Conservation (phyloP, 1,284 basidiomycete genomes). For the Microbotryum silenes-acaulis region DNA sequence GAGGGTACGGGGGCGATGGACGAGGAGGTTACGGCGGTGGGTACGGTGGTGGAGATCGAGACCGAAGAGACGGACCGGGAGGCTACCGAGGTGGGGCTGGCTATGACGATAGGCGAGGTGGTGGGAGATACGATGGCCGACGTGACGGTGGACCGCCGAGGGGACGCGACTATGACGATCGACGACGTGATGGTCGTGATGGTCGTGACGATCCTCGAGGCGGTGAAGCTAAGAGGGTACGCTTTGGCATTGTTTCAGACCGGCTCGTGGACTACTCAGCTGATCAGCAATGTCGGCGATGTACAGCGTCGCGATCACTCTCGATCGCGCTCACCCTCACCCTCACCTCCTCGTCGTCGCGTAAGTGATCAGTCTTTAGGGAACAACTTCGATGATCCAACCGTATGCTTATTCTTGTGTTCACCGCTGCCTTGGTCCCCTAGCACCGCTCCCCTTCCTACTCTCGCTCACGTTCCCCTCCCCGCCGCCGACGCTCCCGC, state of each 20-base stretch:
- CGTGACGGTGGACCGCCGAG: background rate
- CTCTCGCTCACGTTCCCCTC: conserved; percentile 1
- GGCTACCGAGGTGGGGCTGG: conserved; percentile 19
- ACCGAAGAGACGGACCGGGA: conserved; percentile 41
- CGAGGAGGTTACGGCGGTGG: conserved; percentile 42
- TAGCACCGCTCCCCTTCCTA: conserved; percentile 2
- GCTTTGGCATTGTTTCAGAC: background rate
- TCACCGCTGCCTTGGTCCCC: background rate
- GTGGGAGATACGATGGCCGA: conserved; percentile 7
- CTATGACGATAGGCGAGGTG: conserved; percentile 5
- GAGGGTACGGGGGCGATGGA: conserved; percentile 40
- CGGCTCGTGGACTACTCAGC: conserved; percentile 5
- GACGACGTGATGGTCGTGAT: conserved; percentile 9
- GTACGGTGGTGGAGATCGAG: conserved; percentile 45
- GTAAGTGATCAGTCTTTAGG: background rate
- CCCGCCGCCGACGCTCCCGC: background rate
- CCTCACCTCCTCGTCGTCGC: background rate
- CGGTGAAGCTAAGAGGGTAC: conserved; percentile 2
- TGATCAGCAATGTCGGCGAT: conserved; percentile 4
- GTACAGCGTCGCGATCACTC: background rate
- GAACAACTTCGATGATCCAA: background rate
- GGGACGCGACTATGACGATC: conserved; percentile 2
- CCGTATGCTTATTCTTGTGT: background rate
- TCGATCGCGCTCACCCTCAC: background rate
- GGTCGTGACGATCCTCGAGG: conserved; percentile 9